Base-by-base conservation (phyloP, 371 early-diverging fungal genomes). In the Lichtheimia ornata region DNA sequence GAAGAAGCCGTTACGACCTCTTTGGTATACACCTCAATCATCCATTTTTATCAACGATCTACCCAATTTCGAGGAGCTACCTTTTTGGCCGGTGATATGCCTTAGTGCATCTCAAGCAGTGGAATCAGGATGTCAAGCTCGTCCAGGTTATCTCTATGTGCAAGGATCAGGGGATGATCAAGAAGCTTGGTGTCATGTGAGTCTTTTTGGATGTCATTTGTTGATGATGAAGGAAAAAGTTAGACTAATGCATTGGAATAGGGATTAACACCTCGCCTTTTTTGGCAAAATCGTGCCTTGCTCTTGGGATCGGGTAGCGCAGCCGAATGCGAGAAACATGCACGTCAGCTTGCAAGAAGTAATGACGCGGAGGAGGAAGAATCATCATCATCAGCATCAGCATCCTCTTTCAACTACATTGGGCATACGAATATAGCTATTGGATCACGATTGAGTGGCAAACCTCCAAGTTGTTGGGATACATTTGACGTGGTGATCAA, bases 81-180 rank as follows among this genome's bases (percentile, higher is more conserved):
- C 74, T 1, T 91, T 89, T 62, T 76, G 71, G 35, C 91, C 92
- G 0, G 81, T 91, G 5, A 75, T 91, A 3, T 91, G 91, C 59
- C 61, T 92, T 18, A 89, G 86, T 62, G 92, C 93, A 0, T 92
- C 92, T 0, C 77, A 81, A 44, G 81, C 81, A 4, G 81, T 85
- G 0, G 84, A 86, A 30, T 61, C 82, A 43, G 87, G 85, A 30
- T 73, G 70, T 25, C 74, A 84, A 40, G 64, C 61, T 53, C 67
- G 83, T 3, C 63, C 67, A n/a, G 50, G 52, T n/a, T 92, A 84
- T 57, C 64, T 83, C 4, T 95, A 95, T 62, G 89, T 95, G 3
- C 94, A 95, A 73, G 95, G 95, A 5, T 88, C 94, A 2, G 95
- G 86, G 0, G 95, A 95, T 67, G 94, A 95, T 69, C 87, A 92